Conservation (phyloP, 148 eudicot species). For the Camellia lanceoleosa region DNA sequence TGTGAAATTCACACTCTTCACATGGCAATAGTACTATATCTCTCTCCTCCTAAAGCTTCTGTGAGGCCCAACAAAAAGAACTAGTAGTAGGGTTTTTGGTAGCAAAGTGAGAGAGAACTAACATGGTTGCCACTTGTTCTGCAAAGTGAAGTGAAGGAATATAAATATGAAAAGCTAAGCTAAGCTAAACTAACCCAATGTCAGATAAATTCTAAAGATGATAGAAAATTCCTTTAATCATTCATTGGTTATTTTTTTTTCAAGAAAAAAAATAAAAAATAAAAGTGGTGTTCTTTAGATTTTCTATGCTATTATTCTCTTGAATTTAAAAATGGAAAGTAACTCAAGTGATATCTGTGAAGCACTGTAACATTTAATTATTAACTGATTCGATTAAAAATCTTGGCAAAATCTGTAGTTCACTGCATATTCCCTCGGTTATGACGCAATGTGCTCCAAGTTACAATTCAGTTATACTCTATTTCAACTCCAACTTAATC, state of each 20-base stretch:
- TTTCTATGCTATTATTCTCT: slow-evolving; percentile 9
- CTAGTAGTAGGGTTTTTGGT: slow-evolving; percentile 29
- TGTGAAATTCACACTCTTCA: slow-evolving; percentile 2
- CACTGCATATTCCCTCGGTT: too few species aligned
- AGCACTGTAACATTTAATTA: slow-evolving; percentile 24
- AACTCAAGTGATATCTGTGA: slow-evolving; percentile 31
- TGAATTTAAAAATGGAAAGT: slow-evolving; percentile 19
- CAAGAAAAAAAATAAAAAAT: neutral
- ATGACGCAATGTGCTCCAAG: too few species aligned
- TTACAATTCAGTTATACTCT: too few species aligned
- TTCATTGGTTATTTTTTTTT: slow-evolving; percentile 29
- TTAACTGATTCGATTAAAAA: neutral
- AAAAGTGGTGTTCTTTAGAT: slow-evolving; percentile 7
- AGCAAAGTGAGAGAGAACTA: slow-evolving; percentile 31
- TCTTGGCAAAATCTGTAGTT: neutral
- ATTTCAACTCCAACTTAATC: too few species aligned
- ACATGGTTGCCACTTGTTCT: slow-evolving; percentile 56
- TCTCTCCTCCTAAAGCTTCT: slow-evolving; percentile 15
- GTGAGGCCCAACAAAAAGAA: slow-evolving; percentile 35
- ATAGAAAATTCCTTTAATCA: slow-evolving; percentile 52
- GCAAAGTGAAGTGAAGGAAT: slow-evolving; percentile 33
- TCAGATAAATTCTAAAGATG: neutral
- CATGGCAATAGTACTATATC: slow-evolving; percentile 16
- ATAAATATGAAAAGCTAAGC: slow-evolving; percentile 16
- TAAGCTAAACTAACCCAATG: slow-evolving; percentile 17